These are phyloP conservation scores for Trypanosomatidae sp. DNA, from an alignment of 208 protist species.

Conservation along the genomic window DNA sequence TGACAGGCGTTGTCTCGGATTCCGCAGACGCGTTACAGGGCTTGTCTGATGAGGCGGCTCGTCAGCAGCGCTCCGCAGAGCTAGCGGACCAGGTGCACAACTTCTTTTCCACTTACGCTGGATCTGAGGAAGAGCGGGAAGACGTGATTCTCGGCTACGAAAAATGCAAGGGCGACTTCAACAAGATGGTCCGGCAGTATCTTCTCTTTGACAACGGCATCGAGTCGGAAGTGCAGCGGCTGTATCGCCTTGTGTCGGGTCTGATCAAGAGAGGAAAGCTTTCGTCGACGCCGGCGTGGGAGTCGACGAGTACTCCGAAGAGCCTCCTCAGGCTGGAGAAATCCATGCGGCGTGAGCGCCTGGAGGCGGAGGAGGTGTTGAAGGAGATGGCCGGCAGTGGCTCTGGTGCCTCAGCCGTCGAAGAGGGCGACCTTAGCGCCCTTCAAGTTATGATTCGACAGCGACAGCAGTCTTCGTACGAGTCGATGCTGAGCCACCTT, in stretches of 20 bases:
- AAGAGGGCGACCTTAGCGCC: constrained; percentile 22
- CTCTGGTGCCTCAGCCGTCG: not conserved
- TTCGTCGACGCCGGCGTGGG: constrained; percentile 35
- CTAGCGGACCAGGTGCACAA: constrained; percentile 51
- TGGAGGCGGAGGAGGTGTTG: constrained; percentile 61
- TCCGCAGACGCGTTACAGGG: constrained; percentile 1
- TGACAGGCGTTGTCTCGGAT: constrained; percentile 49
- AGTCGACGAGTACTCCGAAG: constrained; percentile 32
- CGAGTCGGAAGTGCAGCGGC: constrained; percentile 49
- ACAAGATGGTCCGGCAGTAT: constrained; percentile 65
- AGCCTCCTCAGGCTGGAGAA: constrained; percentile 41
- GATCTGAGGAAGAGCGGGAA: constrained; percentile 60
- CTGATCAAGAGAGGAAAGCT: constrained; percentile 42
- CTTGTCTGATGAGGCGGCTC: constrained; percentile 10
- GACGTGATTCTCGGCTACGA: constrained; percentile 59
- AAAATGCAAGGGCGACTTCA: constrained; percentile 72
- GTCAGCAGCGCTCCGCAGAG: constrained; percentile 70
- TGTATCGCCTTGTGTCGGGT: constrained; percentile 35
- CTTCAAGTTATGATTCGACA: constrained; percentile 72
- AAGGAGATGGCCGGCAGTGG: constrained; percentile 36
- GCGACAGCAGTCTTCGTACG: constrained; percentile 54
- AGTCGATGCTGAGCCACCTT: constrained; percentile 61
- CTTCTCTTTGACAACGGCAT: constrained; percentile 82
- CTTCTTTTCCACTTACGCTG: constrained; percentile 81
- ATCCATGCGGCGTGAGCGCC: constrained; percentile 53